Evolutionary conservation across 1,284 basidiomycete genomes (phyloP), one percentile per base, ranked within the genome.

Genomic region (Ceraceosorus guamensis): DNA sequence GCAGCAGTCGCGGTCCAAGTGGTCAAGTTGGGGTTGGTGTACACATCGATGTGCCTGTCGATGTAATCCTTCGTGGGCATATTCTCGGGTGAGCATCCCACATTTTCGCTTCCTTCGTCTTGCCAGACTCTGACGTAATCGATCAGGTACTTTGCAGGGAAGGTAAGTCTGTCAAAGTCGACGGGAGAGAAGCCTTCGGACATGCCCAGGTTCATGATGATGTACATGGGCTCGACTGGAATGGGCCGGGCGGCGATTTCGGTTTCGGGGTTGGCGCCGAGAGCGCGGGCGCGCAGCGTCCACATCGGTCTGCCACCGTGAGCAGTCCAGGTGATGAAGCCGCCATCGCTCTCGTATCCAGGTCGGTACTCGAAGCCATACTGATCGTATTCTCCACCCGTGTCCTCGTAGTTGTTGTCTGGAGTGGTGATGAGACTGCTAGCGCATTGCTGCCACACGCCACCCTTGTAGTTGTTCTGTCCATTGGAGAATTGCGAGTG

Each of bases 171-270:
- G 33, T 52, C 45, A 63, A 63, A 70, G 24, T 61, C 58, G 13
- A 61, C 61, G 1, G 48, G 53, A 32, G 62, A 65, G 45, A 70
- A 70, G 57, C 64, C 65, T 52, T 67, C 46, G 46, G 60, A 63
- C 50, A 67, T 65, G 35, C 69, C 63, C 41, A 72, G 58, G 51
- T 73, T 73, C 51, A 72, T 53, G 51, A 73, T 70, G 52, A 73
- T 65, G 50, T 68, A 73, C 62, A 75, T 71, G 3, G 73, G 73
- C 60, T 52, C 54, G 18, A 87, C 84, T 0, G 89, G 83, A 43
- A 95, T 80, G 7, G 86, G 82, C 47, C 91, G 81, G 35, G 82
- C 81, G 2, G 83, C 79, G 52, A 92, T 88, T 60, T 88, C 79
- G 13, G 84, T 83, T 2, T 68, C 57, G 1, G 78, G 53, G 71